Conservation (phyloP, 2,329 filamentous ascomycete species). For the Sphaerulina musiva region DNA sequence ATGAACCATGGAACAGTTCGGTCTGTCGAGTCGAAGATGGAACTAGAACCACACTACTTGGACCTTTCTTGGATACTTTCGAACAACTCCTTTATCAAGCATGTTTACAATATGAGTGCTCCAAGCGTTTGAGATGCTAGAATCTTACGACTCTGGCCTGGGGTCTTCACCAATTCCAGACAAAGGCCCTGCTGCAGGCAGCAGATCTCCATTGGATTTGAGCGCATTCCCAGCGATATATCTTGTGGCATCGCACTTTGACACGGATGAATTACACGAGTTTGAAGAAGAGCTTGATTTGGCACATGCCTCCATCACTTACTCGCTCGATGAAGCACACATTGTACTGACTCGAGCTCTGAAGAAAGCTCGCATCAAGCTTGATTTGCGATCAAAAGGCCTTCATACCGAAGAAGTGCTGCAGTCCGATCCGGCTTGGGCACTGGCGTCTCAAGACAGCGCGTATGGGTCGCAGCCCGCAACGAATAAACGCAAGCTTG, state of each 20-base stretch:
- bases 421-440: not conserved
- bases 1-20: not conserved
- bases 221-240: conserved; percentile 58
- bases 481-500: conserved; percentile 12
- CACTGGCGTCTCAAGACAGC: not conserved
- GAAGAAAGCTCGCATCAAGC: conserved; percentile 62
- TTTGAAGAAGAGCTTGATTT: conserved; percentile 58
- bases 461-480: not conserved
- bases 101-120: not conserved
- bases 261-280: conserved; percentile 54
- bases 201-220: conserved; percentile 34
- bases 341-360: conserved; percentile 68
- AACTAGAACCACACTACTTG: not conserved
- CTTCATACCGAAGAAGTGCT: conserved; percentile 44
- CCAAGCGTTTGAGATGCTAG: not conserved
- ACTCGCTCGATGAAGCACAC: conserved; percentile 63
- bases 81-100: not conserved
- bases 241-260: conserved; percentile 64
- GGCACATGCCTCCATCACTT: conserved; percentile 56
- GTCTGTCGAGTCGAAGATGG: not conserved
- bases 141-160: not conserved
- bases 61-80: not conserved
- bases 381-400: conserved; percentile 67
- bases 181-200: not conserved
- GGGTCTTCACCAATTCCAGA: conserved; percentile 1